Evolutionary conservation across 2,329 filamentous ascomycete species (phyloP).

Genomic region (Pyrenophora seminiperda): DNA sequence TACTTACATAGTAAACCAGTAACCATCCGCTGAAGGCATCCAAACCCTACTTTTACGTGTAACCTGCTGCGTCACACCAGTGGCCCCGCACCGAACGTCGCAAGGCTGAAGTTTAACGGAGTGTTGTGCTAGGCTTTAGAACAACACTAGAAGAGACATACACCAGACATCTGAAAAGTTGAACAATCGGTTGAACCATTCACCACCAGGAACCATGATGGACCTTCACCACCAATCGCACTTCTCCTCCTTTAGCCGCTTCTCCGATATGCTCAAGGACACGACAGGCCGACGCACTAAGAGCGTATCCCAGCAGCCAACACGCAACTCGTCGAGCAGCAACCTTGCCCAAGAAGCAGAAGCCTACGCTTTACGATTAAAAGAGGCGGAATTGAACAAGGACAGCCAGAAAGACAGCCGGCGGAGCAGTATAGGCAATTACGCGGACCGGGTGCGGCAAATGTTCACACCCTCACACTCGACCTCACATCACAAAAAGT

Average conservation of each 20-base stretch:
- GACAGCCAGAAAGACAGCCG: constrained; percentile 3
- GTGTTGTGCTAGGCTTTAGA: not conserved
- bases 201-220: constrained; percentile 9
- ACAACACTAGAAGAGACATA: not conserved
- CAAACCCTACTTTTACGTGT: not conserved
- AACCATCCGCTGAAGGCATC: not conserved
- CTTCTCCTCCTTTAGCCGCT: constrained; percentile 20
- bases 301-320: not conserved
- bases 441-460: constrained; percentile 22
- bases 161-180: not conserved
- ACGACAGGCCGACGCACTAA: constrained; percentile 20
- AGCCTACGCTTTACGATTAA: not conserved
- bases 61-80: constrained; percentile 4
- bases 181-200: not conserved
- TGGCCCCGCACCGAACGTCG: constrained; percentile 4
- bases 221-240: constrained; percentile 17
- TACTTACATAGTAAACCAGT: not conserved
- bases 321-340: constrained; percentile 8
- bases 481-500: not conserved
- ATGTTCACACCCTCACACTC: constrained; percentile 12
- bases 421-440: constrained; percentile 23
- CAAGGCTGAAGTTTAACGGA: constrained; percentile 7
- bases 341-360: constrained; percentile 3
- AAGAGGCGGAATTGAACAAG: too few relatives aligned
- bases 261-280: constrained; percentile 23